These are phyloP conservation scores for Amphicarpaea edgeworthii DNA, from an alignment of 306 rosid genomes.

Conservation along the genomic window DNA sequence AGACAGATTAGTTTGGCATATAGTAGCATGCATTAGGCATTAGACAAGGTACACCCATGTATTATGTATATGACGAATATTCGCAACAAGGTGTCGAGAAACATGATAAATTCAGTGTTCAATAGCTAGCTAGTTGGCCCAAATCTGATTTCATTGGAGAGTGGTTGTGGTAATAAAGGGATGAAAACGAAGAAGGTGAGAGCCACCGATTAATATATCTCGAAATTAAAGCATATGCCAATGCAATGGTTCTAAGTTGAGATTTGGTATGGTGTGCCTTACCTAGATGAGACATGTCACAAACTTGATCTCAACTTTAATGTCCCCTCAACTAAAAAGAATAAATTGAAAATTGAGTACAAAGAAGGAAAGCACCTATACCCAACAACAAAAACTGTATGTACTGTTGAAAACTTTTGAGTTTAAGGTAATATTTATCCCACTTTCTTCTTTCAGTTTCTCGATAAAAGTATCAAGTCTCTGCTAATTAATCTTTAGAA, in stretches of 20 bases:
- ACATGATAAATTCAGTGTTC: neutral
- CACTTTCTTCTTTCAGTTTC: neutral
- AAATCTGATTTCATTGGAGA: slow-evolving; percentile 4
- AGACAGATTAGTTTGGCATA: too few species aligned
- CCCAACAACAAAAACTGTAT: slow-evolving; percentile 8
- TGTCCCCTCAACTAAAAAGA: slow-evolving; percentile 22
- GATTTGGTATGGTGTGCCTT: slow-evolving; percentile 3
- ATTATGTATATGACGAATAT: neutral
- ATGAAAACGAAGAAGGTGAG: slow-evolving; percentile 15
- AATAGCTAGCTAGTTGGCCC: slow-evolving; percentile 36
- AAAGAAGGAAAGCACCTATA: neutral
- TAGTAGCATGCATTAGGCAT: too few species aligned
- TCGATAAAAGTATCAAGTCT: neutral
- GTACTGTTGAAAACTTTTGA: neutral
- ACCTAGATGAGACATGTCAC: neutral
- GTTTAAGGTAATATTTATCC: neutral
- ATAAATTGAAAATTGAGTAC: neutral
- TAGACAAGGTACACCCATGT: too few species aligned
- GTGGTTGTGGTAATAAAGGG: slow-evolving; percentile 17
- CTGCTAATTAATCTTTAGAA: neutral
- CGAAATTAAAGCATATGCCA: slow-evolving; percentile 56
- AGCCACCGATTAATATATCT: slow-evolving; percentile 19
- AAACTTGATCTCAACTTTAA: slow-evolving; percentile 43
- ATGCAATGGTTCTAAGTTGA: slow-evolving; percentile 40
- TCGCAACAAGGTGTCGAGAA: neutral